Base-by-base conservation (phyloP, 768 basidiomycete genomes). In the Tremella mesenterica region DNA sequence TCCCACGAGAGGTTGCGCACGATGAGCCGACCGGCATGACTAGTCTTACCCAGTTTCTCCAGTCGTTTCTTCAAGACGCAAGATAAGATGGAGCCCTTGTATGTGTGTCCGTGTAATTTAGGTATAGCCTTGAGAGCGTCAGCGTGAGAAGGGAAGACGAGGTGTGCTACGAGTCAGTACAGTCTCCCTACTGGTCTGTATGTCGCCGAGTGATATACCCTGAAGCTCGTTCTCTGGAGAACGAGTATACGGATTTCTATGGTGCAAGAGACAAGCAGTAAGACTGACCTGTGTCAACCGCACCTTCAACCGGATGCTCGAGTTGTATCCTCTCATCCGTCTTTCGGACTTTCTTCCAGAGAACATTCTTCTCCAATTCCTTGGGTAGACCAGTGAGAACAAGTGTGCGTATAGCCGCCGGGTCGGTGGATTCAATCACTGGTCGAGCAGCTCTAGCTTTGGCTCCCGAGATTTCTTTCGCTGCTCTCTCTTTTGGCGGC, bases 61-160 rank as follows among this genome's bases (percentile, higher is more conserved):
- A 88, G 74, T 14, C 87, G 81, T 67, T 89, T 89, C 78, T 93
- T 91, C 45, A 93, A 79, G 6, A 85, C 83, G 13, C 85, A 87
- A 2, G 86, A 88, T n/a, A 96, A 80, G 4, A 91, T 76, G 8
- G 79, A 77, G 34, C 90, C 89, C 69, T 93, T 92, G 80, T 85
- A 93, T 26, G 91, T 85, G 68, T 92, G 89, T 1, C 88, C 88
- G 67, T 97, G 89, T 1, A 97, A 80, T 71, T 86, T 88, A 50
- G 73, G 76, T 33, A 86, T 81, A 1, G 88, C 85, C 9, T 83
- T 80, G 33, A 79, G 77, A 0, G 92, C 90, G 25, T 79, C 72
- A 5, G 77, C 76, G 1, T 88, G 82, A 0, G 80, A 82, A 1
- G 78, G 72, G 71, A 91, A 92, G 4, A 90, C 55, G 16, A 85